phyloP scores from a whole-genome alignment of 441 rosid genomes.

The Aquilaria agallochum region DNA sequence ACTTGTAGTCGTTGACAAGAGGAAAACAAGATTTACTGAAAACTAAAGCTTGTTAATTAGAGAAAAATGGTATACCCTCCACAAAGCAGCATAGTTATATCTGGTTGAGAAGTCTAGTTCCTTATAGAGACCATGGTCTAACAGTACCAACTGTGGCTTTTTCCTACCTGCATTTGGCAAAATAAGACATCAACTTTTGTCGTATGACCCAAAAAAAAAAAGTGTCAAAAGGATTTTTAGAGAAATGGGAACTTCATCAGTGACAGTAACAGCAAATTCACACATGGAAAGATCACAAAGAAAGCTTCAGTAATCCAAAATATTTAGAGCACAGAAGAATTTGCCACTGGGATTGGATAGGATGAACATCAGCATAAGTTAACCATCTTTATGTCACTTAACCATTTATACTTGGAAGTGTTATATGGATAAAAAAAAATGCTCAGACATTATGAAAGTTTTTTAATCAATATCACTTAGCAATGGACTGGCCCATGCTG shows the following conservation, averaged over 20 bases:
- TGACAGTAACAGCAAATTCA: conserved; percentile 3
- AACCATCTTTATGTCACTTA: no score
- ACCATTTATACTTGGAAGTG: no score
- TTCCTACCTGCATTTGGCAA: conserved; percentile 39
- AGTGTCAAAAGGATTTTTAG: no score
- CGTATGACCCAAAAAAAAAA: no score
- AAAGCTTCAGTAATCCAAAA: background rate
- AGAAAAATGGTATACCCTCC: conserved; percentile 52
- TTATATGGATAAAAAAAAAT: no score
- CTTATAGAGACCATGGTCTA: conserved; percentile 92
- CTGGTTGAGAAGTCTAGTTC: conserved; percentile 79
- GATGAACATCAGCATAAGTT: no score
- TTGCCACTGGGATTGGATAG: no score
- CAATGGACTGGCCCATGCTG: no score
- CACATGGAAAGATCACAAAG: conserved; percentile 3
- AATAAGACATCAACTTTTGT: background rate
- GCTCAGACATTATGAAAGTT: no score
- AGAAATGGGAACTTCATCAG: no score
- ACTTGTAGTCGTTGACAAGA: background rate
- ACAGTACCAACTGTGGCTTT: conserved; percentile 84
- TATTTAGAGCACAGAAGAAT: no score
- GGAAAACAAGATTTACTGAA: conserved; percentile 7
- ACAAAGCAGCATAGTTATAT: conserved; percentile 83
- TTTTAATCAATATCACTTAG: background rate
- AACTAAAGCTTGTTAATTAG: conserved; percentile 1